phyloP scores from a whole-genome alignment of 2,329 filamentous ascomycete genomes.

The Fusarium dlaminii region DNA sequence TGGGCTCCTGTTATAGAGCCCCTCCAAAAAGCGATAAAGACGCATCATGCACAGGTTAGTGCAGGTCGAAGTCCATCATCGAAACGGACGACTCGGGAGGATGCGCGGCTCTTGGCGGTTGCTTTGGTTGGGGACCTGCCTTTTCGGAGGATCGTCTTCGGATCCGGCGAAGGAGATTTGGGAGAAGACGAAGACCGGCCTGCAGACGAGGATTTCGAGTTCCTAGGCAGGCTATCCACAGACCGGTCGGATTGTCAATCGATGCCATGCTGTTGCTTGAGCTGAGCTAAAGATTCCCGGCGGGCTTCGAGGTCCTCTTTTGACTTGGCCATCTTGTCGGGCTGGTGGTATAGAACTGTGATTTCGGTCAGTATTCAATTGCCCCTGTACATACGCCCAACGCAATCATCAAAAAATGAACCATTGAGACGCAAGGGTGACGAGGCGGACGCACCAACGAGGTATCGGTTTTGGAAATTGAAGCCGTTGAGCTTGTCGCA shows the following conservation, averaged over 20 bases:
- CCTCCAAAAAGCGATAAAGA: conserved; percentile 35
- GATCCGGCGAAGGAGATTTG: conserved; percentile 51
- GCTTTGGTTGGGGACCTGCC: conserved; percentile 49
- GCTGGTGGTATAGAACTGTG: conserved; percentile 70
- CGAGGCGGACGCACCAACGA: conserved; percentile 78
- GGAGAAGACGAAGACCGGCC: conserved; percentile 67
- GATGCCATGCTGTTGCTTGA: conserved; percentile 98
- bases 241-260: conserved; percentile 89
- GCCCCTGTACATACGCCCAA: background rate
- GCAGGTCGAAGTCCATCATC: conserved; percentile 52
- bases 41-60: conserved; percentile 52
- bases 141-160: conserved; percentile 57
- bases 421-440: background rate
- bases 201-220: conserved; percentile 62
- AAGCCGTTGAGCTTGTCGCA: conserved; percentile 99
- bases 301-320: conserved; percentile 94
- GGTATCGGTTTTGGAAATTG: conserved; percentile 99
- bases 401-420: background rate
- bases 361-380: conserved; percentile 19
- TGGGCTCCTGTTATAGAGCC: conserved; percentile 18
- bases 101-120: conserved; percentile 50
- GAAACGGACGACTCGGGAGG: conserved; percentile 54
- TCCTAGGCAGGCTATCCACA: conserved; percentile 60
- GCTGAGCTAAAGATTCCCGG: conserved; percentile 96
- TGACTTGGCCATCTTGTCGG: conserved; percentile 77